Evolutionary conservation across 306 rosid species (phyloP), one percentile per base, ranked within the genome.

Genomic region (Lathyrus aphaca): DNA sequence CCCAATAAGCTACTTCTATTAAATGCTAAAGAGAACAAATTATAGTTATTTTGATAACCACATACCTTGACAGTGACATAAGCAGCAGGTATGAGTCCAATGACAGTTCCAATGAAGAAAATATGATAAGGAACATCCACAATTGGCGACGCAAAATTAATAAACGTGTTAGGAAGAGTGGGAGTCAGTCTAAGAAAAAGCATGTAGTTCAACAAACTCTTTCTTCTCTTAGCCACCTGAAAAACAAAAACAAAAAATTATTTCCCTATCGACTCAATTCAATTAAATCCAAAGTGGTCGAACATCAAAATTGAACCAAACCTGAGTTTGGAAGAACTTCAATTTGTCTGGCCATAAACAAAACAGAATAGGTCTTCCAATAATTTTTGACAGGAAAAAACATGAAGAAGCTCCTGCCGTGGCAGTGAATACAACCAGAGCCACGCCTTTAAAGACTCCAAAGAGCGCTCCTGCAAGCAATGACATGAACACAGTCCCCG

Each of bases 331-430:
- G 64, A 94, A 91, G 86, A 88, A 91, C 13, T 77, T 71, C 72
- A 94, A 81, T 76, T 87, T 94, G 72, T 89, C 92, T 1, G 97
- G 99, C 96, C 97, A 91, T 5, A 94, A 88, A 37, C 77, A 82
- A 74, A 81, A 80, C 66, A 89, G 87, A 45, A 91, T 76, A 30
- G 99, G 97, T n/a, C 94, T 83, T 12, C 99, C 99, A 21, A 94
- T 83, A 54, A 91, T 3, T 84, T 88, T 94, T 13, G 99, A 94
- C 32, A 94, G 83, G 86, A 91, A 94, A 65, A 59, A 94, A 72
- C 97, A 94, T 18, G 99, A 94, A 72, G 99, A 94, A 77, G 99
- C 99, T 72, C 99, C 99, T 1, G 97, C 92, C 0, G 99, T 91
- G 40, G 97, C 96, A 21, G 86, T 83, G 73, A 91, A 94, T 21